Evolutionary conservation across 1,139 yeast genomes (phyloP), one percentile per base, ranked within the genome.

Genomic region (Meyerozyma athensensis): DNA sequence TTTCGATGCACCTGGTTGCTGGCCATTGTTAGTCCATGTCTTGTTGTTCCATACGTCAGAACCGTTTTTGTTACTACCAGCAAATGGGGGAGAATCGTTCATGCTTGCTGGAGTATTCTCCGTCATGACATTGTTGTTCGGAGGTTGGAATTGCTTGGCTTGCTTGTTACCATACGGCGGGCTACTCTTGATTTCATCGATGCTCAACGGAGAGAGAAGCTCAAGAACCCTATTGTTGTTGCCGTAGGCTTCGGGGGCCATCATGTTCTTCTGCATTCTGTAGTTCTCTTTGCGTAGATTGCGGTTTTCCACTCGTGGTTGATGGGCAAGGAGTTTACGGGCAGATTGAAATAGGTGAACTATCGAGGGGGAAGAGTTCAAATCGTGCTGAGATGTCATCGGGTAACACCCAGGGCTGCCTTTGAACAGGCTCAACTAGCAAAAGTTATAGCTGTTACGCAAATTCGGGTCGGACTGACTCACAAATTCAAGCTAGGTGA

Each of bases 291-390:
- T 65, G 32, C 76, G 55, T 18, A 63, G 44, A 35, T 62, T 67
- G 39, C 74, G 54, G 48, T 70, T 68, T 42, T 65, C 71, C 32
- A 68, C 67, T 38, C 76, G 49, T 18, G 68, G 59, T 45, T 68
- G 70, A 34, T 68, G 58, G 18, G 65, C 51, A 36, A 69, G 52
- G 32, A 70, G 54, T 44, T 63, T 64, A 46, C 64, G 66, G 5
- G 74, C 75, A 18, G 73, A 68, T 52, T 59, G 53, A 44, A 68
- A 66, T 34, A 70, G 61, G 48, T 70, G 74, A 43, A 62, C 59
- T 20, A 70, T 65, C 18, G 73, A 63, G 8, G 75, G 74, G 13
- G 57, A 62, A n/a, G 50, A 36, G 26, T 49, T 49, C 26, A 54
- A 50, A 35, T 44, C 48, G 19, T 41, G 35, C 21, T 40, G 33